A percentile compares a stretch with the other conserved stretches of the same genome.
phyloP scores from a whole-genome alignment of 192 early-diverging fungal species.

The Linnemannia hyalina region DNA sequence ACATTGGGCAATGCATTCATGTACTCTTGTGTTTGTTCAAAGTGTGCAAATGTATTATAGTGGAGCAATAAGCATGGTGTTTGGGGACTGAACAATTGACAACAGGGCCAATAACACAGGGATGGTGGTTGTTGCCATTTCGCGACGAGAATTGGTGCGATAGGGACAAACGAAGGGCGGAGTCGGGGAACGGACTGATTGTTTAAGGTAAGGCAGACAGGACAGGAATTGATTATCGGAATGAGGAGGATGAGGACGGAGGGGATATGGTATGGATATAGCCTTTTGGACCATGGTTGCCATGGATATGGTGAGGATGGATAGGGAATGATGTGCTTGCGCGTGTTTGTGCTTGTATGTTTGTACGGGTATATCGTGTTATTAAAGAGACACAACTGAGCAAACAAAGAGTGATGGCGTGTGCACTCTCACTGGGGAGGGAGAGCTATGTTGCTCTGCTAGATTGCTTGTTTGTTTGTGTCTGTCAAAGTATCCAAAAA shows the following conservation, averaged over 20 bases:
- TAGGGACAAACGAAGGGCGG: background rate
- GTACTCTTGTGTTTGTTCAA: background rate
- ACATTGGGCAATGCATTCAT: slow-evolving; percentile 1
- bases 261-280: background rate
- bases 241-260: background rate
- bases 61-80: background rate
- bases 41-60: too few species aligned
- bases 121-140: too few species aligned
- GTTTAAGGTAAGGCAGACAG: background rate
- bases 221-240: background rate
- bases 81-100: background rate
- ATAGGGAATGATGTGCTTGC: background rate
- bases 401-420: background rate
- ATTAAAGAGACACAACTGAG: background rate
- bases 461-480: background rate
- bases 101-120: background rate
- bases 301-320: background rate
- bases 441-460: background rate
- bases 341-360: too few species aligned
- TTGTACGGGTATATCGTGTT: background rate
- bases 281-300: too few species aligned
- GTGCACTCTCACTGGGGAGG: background rate
- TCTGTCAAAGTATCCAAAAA: background rate
- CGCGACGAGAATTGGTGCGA: too few species aligned
- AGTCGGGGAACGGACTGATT: background rate